Base-by-base conservation (phyloP, 179 eudicot genomes). In the Amaranthus tricolor region DNA sequence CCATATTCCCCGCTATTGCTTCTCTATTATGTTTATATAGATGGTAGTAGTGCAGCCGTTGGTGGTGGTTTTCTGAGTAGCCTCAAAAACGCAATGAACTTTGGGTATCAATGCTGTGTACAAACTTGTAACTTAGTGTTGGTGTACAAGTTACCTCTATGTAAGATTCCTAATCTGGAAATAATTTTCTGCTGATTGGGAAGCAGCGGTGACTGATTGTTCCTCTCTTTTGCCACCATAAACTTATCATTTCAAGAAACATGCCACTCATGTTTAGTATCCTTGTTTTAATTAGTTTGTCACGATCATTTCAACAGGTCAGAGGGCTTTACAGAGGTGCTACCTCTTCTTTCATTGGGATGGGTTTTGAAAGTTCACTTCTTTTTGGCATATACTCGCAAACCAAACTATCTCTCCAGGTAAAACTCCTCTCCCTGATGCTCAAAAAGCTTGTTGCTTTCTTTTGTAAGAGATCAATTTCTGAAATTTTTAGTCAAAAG, bases 321-420 rank as follows among this genome's bases (percentile, higher is more conserved):
- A 88, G 82, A 83, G 99, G 99, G 77, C 97, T 95, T 44, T 95
- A 95, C 77, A 88, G 98, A 51, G 98, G 98, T 24, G 99, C 97
- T 56, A 76, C 97, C 68, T 86, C 99, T 75, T 95, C 99, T 61
- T 93, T 93, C 75, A 80, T 93, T 60, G 99, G 99, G 72, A 79
- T 95, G 88, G 88, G 97, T 52, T 84, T 89, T 76, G 99, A 92
- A 84, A 95, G 99, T 85, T 90, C 99, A 75, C 90, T 95, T 76
- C 79, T 89, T 73, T 95, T 95, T 80, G 99, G 97, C 79, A 85
- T 94, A 69, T 94, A 95, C 83, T 90, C 95, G 9, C 97, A 92
- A 82, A 85, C 88, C 76, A 95, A 93, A 76, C 90, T 87, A 57
- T 77, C 88, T 47, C 84, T 94, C 51, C 90, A 94, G 97, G 98